A percentile compares a stretch with the other conserved stretches of the same genome.
These are phyloP conservation scores for Candolleomyces eurysporus DNA, from an alignment of 768 basidiomycete species.

Conservation along the genomic window DNA sequence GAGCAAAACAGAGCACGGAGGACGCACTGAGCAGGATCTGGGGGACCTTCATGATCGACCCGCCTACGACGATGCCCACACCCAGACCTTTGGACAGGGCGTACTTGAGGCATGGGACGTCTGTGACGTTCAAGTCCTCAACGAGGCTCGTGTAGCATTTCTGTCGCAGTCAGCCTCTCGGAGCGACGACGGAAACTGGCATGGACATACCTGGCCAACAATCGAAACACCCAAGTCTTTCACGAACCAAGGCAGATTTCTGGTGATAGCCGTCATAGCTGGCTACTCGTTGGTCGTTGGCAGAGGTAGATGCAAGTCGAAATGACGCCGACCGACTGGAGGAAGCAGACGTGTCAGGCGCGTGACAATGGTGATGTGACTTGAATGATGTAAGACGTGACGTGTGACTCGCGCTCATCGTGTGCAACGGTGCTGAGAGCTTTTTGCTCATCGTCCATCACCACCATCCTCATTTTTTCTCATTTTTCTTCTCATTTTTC, in stretches of 20 bases:
- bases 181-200: background rate
- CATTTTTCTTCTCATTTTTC: no score
- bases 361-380: no score
- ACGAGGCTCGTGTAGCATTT: conserved; percentile 90
- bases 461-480: no score
- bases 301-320: no score
- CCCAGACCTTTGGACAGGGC: conserved; percentile 91
- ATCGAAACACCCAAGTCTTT: conserved; percentile 78
- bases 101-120: conserved; percentile 87
- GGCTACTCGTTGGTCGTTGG: no score
- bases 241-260: conserved; percentile 83
- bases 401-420: no score
- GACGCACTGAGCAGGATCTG: conserved; percentile 82
- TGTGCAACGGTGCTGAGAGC: no score
- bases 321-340: no score
- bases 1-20: background rate
- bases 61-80: conserved; percentile 87
- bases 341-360: no score
- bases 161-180: conserved; percentile 33
- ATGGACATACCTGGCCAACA: conserved; percentile 67
- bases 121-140: conserved; percentile 74
- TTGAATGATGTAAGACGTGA: no score
- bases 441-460: no score
- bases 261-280: conserved; percentile 77
- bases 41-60: conserved; percentile 94